Evolutionary conservation across 1,139 yeast species (phyloP).

Genomic region (Geotrichum carabidarum): DNA sequence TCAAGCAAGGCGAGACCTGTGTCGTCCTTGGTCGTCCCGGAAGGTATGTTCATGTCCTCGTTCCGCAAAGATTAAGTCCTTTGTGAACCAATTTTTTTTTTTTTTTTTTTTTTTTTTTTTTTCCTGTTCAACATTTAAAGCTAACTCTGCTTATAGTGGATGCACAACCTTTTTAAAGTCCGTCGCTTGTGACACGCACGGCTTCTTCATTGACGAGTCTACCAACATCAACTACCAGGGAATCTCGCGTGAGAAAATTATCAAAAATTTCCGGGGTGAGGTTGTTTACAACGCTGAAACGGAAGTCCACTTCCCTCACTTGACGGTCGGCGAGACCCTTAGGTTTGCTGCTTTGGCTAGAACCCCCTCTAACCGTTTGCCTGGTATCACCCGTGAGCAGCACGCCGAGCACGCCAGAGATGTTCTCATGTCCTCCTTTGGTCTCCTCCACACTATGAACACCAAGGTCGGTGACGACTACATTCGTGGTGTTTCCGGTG

Average conservation of each 20-base stretch:
- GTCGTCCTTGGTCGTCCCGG: slow-evolving; percentile 82
- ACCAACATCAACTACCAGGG: slow-evolving; percentile 40
- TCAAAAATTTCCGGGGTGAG: slow-evolving; percentile 56
- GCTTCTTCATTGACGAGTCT: slow-evolving; percentile 54
- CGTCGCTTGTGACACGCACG: slow-evolving; percentile 65
- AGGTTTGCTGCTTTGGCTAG: slow-evolving; percentile 58
- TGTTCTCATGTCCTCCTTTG: slow-evolving; percentile 69
- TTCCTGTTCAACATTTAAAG: neutral
- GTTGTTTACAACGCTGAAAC: slow-evolving; percentile 68
- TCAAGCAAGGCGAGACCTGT: slow-evolving; percentile 66
- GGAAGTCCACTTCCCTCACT: slow-evolving; percentile 67
- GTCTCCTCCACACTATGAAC: slow-evolving; percentile 60
- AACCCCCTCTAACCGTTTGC: slow-evolving; percentile 61
- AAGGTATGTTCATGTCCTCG: slow-evolving; percentile 14
- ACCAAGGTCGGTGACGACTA: slow-evolving; percentile 69
- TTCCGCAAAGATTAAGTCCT: neutral
- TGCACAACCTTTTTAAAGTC: slow-evolving; percentile 74
- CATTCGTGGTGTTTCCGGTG: slow-evolving; percentile 78
- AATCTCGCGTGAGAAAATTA: slow-evolving; percentile 43
- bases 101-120: neutral
- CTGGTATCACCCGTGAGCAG: slow-evolving; percentile 52
- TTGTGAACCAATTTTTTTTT: neutral
- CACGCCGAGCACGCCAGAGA: slow-evolving; percentile 60
- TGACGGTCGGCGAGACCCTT: slow-evolving; percentile 68
- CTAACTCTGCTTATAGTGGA: slow-evolving; percentile 45